These are phyloP conservation scores for Lichina pygmaea DNA, from an alignment of 495 filamentous ascomycete species.

Conservation along the genomic window DNA sequence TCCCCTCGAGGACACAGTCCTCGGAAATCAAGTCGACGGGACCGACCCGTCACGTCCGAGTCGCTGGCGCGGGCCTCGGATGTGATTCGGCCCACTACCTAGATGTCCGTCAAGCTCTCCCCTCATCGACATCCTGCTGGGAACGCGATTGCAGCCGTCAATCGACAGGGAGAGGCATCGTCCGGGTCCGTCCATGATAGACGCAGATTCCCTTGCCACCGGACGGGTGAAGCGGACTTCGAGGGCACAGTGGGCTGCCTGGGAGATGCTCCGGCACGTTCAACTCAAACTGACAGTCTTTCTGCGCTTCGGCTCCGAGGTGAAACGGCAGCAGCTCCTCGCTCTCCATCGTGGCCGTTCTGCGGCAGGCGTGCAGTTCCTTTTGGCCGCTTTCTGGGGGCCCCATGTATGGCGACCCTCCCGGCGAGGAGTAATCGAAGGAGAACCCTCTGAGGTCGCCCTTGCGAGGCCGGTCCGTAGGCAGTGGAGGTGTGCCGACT, in stretches of 20 bases:
- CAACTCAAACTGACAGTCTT: constrained; percentile 17
- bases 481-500: constrained; percentile 18
- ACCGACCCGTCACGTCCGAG: no score
- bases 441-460: constrained; percentile 18
- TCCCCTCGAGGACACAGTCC: no score
- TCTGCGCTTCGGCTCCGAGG: background rate
- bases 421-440: constrained; percentile 15
- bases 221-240: constrained; percentile 24
- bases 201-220: constrained; percentile 27
- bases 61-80: no score
- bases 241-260: constrained; percentile 34
- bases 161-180: no score
- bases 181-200: constrained; percentile 12
- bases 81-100: no score
- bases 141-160: no score
- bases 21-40: no score
- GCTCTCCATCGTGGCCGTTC: background rate
- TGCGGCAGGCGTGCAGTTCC: background rate
- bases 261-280: constrained; percentile 38
- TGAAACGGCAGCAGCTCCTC: background rate
- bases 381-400: constrained; percentile 1
- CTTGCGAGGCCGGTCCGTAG: constrained; percentile 10
- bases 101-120: no score
- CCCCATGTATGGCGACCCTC: background rate
- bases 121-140: no score